Evolutionary conservation across 768 basidiomycete genomes (phyloP).

Genomic region (Phlebiopsis gigantea): DNA sequence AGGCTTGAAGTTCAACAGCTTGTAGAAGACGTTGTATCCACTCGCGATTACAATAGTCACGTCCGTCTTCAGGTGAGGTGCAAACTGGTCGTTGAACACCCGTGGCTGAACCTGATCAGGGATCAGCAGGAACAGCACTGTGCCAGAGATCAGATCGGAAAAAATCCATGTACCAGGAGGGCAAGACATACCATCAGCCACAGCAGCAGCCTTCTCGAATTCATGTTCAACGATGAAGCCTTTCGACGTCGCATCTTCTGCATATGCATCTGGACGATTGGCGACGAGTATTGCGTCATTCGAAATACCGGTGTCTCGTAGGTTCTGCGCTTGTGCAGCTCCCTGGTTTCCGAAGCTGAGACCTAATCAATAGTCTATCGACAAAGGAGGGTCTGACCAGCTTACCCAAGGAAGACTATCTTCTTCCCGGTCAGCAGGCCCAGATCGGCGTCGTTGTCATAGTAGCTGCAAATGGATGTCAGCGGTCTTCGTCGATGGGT

Average conservation of each 20-base stretch:
- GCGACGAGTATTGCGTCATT: conserved; percentile 58
- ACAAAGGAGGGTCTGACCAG: too few relatives aligned
- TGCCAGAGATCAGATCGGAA: background rate
- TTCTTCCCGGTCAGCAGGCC: conserved; percentile 40
- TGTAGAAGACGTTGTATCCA: conserved; percentile 63
- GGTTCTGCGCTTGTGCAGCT: conserved; percentile 60
- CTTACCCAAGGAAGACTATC: conserved; percentile 58
- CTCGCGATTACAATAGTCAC: conserved; percentile 54
- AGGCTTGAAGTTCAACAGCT: conserved; percentile 47
- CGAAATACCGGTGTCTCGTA: conserved; percentile 57
- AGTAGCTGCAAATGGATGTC: conserved; percentile 35
- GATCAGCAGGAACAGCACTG: conserved; percentile 57
- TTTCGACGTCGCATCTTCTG: conserved; percentile 49
- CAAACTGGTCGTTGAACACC: conserved; percentile 53
- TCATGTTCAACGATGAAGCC: conserved; percentile 54
- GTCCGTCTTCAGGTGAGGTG: conserved; percentile 41
- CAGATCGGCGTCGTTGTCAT: conserved; percentile 58
- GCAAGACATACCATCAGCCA: conserved; percentile 44
- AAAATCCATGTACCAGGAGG: background rate
- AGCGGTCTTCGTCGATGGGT: background rate
- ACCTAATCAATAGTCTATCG: background rate
- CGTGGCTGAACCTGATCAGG: conserved; percentile 62
- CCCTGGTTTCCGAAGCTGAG: conserved; percentile 61
- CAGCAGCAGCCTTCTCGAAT: conserved; percentile 48
- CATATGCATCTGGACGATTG: conserved; percentile 53